phyloP scores from a whole-genome alignment of 1,284 basidiomycete genomes.

The Cronartium quercuum region DNA sequence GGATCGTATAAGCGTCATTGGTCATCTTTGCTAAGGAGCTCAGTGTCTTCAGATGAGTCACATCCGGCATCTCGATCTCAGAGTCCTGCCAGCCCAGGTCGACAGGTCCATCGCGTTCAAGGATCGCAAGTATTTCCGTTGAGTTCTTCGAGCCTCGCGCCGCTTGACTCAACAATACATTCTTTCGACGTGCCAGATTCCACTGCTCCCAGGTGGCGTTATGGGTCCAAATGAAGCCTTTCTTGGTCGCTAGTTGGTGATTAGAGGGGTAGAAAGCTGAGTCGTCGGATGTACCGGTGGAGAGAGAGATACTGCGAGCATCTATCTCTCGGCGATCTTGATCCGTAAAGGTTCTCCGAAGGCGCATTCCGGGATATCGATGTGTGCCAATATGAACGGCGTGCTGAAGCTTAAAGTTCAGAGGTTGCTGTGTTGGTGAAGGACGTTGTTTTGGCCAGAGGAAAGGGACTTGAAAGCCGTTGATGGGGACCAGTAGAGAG shows the following conservation, averaged over 20 bases:
- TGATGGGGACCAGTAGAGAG: background rate
- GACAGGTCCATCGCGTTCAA: background rate
- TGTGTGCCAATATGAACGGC: slow-evolving; percentile 41
- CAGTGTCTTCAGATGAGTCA: slow-evolving; percentile 68
- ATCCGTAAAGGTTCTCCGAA: slow-evolving; percentile 39
- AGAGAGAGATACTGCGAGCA: slow-evolving; percentile 14
- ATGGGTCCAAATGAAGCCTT: slow-evolving; percentile 39
- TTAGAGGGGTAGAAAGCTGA: slow-evolving; percentile 6
- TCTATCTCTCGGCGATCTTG: slow-evolving; percentile 38
- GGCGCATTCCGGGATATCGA: slow-evolving; percentile 22
- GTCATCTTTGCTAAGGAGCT: slow-evolving; percentile 87
- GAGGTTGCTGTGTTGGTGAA: no score
- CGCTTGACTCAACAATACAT: slow-evolving; percentile 12
- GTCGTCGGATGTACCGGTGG: slow-evolving; percentile 5
- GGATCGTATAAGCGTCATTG: slow-evolving; percentile 68
- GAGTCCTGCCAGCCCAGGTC: slow-evolving; percentile 18
- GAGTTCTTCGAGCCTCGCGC: background rate
- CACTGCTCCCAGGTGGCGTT: slow-evolving; percentile 39
- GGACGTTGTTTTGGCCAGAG: slow-evolving; percentile 6
- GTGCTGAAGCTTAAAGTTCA: slow-evolving; percentile 41
- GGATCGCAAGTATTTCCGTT: background rate
- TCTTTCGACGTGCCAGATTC: slow-evolving; percentile 12
- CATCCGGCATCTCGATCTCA: slow-evolving; percentile 54
- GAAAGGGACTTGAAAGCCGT: slow-evolving; percentile 39
- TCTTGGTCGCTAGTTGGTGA: slow-evolving; percentile 13